Evolutionary conservation across 768 basidiomycete genomes (phyloP).

Genomic region (Suillus clintonianus): DNA sequence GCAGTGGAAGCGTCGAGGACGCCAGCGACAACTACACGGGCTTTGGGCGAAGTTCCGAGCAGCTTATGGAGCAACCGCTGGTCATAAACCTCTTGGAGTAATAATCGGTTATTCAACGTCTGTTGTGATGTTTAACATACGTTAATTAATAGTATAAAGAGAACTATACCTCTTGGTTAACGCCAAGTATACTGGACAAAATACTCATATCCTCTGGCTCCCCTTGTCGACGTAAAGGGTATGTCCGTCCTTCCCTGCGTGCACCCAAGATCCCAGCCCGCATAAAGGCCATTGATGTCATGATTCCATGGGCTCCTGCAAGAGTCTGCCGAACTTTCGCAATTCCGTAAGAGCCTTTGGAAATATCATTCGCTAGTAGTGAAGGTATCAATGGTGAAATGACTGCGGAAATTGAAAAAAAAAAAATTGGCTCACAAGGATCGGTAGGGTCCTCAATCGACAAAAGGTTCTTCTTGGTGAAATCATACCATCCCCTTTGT

Average conservation of each 20-base stretch:
- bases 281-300: slow-evolving; percentile 73
- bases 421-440: slow-evolving; percentile 75
- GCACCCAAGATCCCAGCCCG: slow-evolving; percentile 64
- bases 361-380: slow-evolving; percentile 85
- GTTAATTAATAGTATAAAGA: neutral
- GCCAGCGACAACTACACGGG: slow-evolving; percentile 20
- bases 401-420: neutral
- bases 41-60: slow-evolving; percentile 42
- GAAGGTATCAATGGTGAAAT: slow-evolving; percentile 3
- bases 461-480: slow-evolving; percentile 55
- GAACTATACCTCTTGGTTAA: slow-evolving; percentile 72
- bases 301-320: slow-evolving; percentile 75
- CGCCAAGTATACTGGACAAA: slow-evolving; percentile 74
- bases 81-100: slow-evolving; percentile 71
- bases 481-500: slow-evolving; percentile 79
- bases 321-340: slow-evolving; percentile 79
- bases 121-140: slow-evolving; percentile 27
- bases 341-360: slow-evolving; percentile 84
- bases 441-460: slow-evolving; percentile 96
- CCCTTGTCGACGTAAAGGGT: slow-evolving; percentile 44
- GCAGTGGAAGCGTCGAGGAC: slow-evolving; percentile 11
- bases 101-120: slow-evolving; percentile 73
- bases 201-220: slow-evolving; percentile 75
- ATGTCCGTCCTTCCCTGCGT: slow-evolving; percentile 50
- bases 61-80: slow-evolving; percentile 58